Evolutionary conservation across 2,329 filamentous ascomycete species (phyloP), one percentile per base, ranked within the genome.

Genomic region (Huntiella bhutanensis): DNA sequence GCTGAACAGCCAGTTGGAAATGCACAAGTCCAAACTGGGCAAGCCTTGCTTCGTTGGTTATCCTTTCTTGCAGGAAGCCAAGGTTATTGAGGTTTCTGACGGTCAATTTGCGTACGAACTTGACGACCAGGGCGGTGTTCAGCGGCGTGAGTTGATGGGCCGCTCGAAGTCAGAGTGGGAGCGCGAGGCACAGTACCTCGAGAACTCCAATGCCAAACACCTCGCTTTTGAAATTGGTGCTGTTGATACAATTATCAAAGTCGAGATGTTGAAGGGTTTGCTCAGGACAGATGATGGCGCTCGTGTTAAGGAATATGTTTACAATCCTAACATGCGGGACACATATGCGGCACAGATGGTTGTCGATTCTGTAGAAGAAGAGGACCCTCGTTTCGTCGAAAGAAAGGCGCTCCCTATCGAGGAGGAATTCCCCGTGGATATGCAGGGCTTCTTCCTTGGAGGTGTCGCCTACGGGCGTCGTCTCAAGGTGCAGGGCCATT

Each of bases 331-430:
- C 40, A 71, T 91, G 56, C 85, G 95, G 58, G 82, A 78, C 5
- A 82, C 92, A 46, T 95, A 88, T 59, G 86, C 91, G n/a, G 73
- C 85, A 3, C 91, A 98, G 59, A 77, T 83, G 13, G 70, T 96
- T 43, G 88, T 98, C 11, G 85, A 95, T 55, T 74, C 85, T 51
- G 88, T 96, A 37, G 65, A 86, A 55, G 93, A 88, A 57, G 82
- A 87, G 55, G 91, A 98, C 58, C 77, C 85, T 59, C 82, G 91
- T 17, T 98, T 98, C 63, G 73, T 96, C 45, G 91, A 98, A 63
- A 81, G 78, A 55, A 79, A 72, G 10, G 87, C 91, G n/a, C 58
- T 93, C 4, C 82, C 88, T 1, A 80, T 98, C 33, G 81, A 87
- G 54, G 79, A 95, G 59, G 91, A 98, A 56, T 96, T 95, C 52